Percentiles rank a stretch among this genome's conserved stretches.
Conservation (phyloP, 495 filamentous ascomycete genomes). For the Annulohypoxylon moriforme region DNA sequence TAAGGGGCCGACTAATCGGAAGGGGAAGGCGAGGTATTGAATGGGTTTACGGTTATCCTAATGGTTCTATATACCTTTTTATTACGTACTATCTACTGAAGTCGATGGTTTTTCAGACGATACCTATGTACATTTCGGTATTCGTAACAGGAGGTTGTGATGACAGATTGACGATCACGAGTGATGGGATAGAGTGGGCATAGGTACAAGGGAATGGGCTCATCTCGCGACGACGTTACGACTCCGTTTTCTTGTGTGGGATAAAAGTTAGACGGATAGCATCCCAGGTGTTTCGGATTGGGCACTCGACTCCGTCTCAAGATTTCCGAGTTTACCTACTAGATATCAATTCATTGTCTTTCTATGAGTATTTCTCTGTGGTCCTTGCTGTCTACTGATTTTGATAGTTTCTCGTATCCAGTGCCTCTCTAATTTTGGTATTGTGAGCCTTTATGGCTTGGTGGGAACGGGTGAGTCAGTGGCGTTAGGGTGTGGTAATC, state of each 20-base stretch:
- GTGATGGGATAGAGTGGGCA: neutral
- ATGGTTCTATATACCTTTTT: neutral
- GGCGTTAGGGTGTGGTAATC: too few relatives aligned
- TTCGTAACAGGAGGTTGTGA: neutral
- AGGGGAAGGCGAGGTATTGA: conserved; percentile 19
- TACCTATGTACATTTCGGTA: neutral
- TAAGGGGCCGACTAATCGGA: conserved; percentile 18
- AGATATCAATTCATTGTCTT: neutral
- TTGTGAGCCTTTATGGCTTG: neutral
- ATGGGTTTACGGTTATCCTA: neutral
- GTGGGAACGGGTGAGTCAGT: neutral
- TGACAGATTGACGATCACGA: neutral
- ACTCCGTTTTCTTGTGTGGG: neutral
- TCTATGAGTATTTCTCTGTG: too few relatives aligned
- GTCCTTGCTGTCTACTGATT: too few relatives aligned
- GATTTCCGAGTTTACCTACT: neutral
- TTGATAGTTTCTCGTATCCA: too few relatives aligned
- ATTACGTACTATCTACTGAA: neutral
- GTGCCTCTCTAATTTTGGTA: neutral
- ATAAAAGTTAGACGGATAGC: conserved; percentile 27
- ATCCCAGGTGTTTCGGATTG: conserved; percentile 23
- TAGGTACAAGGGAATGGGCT: neutral
- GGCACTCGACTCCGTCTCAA: conserved; percentile 21
- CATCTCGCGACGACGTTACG: conserved; percentile 22
- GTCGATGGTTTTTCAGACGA: neutral